phyloP scores from a whole-genome alignment of 2,329 filamentous ascomycete species.

The Xylariaceae sp. region DNA sequence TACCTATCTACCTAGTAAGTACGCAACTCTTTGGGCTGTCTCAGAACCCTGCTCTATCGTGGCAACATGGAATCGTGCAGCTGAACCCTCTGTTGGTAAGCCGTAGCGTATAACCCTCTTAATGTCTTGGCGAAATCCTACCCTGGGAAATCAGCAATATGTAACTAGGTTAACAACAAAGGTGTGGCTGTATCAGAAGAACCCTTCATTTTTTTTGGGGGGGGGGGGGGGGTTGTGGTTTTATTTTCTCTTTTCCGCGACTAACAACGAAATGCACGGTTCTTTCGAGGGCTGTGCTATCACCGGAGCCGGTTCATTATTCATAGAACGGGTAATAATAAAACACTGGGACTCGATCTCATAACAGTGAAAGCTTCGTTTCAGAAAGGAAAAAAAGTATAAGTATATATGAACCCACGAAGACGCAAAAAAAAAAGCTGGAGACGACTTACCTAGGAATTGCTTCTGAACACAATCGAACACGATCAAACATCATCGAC shows the following conservation, averaged over 20 bases:
- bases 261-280: constrained; percentile 14
- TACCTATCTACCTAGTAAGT: neutral
- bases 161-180: neutral
- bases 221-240: no score
- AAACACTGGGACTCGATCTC: constrained; percentile 7
- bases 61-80: constrained; percentile 15
- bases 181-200: constrained; percentile 6
- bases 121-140: constrained; percentile 17
- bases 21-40: constrained; percentile 7
- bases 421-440: neutral
- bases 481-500: neutral
- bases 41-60: constrained; percentile 18
- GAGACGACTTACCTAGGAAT: no score
- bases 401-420: constrained; percentile 13
- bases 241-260: neutral
- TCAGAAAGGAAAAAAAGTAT: constrained; percentile 1
- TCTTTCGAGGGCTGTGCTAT: constrained; percentile 14
- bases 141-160: constrained; percentile 1
- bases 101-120: neutral
- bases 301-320: neutral
- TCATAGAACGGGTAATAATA: constrained; percentile 5
- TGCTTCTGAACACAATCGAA: neutral
- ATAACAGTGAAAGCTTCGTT: constrained; percentile 10
- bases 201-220: neutral
- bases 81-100: constrained; percentile 14